Conservation (phyloP, 169 alveolate genomes). For the Plasmodium gaboni region DNA sequence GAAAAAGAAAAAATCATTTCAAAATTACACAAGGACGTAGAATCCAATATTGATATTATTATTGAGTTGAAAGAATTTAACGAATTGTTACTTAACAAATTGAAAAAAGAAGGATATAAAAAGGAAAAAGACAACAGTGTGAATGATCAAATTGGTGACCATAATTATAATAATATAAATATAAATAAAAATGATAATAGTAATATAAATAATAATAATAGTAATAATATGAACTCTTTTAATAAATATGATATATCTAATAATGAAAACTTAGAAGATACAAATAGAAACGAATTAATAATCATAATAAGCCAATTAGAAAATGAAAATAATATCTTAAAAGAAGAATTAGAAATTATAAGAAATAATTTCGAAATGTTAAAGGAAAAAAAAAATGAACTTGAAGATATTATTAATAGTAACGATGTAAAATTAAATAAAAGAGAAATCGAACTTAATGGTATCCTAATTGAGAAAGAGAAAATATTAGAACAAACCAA, state of each 20-base stretch:
- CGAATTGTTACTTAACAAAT: conserved; percentile 31
- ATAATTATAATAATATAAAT: neutral
- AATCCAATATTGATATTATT: conserved; percentile 31
- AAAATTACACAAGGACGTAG: conserved; percentile 15
- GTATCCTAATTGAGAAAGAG: conserved; percentile 54
- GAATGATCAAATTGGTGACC: too few species aligned
- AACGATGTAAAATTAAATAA: conserved; percentile 36
- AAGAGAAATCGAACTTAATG: conserved; percentile 46
- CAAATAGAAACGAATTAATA: conserved; percentile 35
- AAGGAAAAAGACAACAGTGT: neutral
- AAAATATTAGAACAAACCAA: conserved; percentile 22
- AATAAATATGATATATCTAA: neutral
- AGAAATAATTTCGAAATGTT: conserved; percentile 38
- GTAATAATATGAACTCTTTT: neutral
- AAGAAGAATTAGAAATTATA: conserved; percentile 46
- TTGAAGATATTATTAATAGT: conserved; percentile 49
- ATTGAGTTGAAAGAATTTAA: conserved; percentile 54
- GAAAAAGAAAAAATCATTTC: conserved; percentile 39
- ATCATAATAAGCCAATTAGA: conserved; percentile 37
- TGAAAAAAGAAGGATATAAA: conserved; percentile 1
- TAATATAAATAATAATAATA: neutral
- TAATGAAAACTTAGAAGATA: conserved; percentile 5
- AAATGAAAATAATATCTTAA: conserved; percentile 45
- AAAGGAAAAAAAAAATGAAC: conserved; percentile 46
- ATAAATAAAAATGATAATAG: neutral